Base-by-base conservation (phyloP, 345 rosid genomes). In the Arabidopsis suecica region DNA sequence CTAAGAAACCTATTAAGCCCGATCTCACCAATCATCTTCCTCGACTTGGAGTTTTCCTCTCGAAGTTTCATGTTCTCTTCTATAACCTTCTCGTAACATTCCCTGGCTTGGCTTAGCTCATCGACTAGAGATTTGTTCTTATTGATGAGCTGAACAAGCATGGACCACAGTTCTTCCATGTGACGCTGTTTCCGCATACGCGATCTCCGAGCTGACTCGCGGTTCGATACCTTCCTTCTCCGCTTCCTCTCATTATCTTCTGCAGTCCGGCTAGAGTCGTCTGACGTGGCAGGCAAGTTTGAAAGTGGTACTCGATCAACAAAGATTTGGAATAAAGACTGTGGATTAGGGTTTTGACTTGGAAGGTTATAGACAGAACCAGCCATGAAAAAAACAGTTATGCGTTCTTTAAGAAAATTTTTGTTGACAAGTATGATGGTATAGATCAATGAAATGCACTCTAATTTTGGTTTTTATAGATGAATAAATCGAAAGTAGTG, bases 141-240 rank as follows among this genome's bases (percentile, higher is more conserved):
- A 8, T 73, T 56, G 16, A 73, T 65, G 3, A 73, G 71, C 0
- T 74, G 65, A 44, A 56, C 65, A 65, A 74, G 63, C 64, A 65
- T 56, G 14, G 65, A 64, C 71, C 78, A 74, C 1, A 74, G 14
- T 25, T 65, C 78, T 1, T 74, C 78, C 49, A 65, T 3, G 33
- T 65, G 40, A 55, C 71, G 16, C 0, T 49, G 14, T 56, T 74
- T 74, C 13, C 78, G 45, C 78, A 74, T 44, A 65, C 78, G 71
- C 7, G 78, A 74, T 65, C 78, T 74, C 30, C 72, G 38, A 55
- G 78, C 78, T 56, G 78, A 74, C 45, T 74, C 72, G 0, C 78
- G 71, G 65, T 74, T 74, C n/a, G 78, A 65, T 2, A 65, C 58
- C 59, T 44, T 65, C 59, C 72, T 74, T 57, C 50, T 65, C 30